Base-by-base conservation (phyloP, 179 eudicot species). In the Silene coronaria region DNA sequence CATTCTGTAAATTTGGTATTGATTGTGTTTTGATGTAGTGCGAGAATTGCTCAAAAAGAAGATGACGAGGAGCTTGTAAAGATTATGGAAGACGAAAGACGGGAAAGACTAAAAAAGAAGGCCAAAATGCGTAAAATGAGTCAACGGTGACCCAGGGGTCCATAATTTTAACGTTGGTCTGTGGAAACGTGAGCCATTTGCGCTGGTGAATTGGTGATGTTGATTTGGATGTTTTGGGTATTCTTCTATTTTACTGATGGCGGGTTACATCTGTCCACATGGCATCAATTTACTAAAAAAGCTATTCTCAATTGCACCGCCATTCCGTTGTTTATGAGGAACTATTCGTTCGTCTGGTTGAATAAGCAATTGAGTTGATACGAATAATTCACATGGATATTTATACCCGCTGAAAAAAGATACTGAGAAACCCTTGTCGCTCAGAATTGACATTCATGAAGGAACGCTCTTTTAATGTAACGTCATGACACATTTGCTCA, bases 21-120 rank as follows among this genome's bases (percentile, higher is more conserved):
- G 21, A 3, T 68, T 67, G 34, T 38, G 19, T 11, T n/a, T 10
- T 73, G 59, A 30, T 86, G 59, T 82, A 91, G 97, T 87, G 89
- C 88, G 36, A 82, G 67, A 77, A 84, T 90, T 58, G 97, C 92
- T 6, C 77, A 64, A 58, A 16, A 65, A 80, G 97, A 91, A 76
- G 97, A 91, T 36, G 97, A 88, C 30, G 91, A 85, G 78, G 90
- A 88, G 81, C 77, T 78, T 2, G 73, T 76, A 4, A 82, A 85
- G 79, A 82, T 88, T 34, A 86, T 85, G 78, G 97, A 88, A 81
- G 97, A 91, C 71, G 97, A 88, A 55, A 87, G 87, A 76, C 85
- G 73, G 32, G 92, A 90, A 53, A 72, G 75, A 78, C 36, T 83
- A 79, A 85, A 86, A 79, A 91, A 70, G 46, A 23, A 74, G 72